Percentiles rank a stretch among this genome's conserved stretches.
Conservation (phyloP, 2,329 filamentous ascomycete genomes). For the Aspergillus oerlinghausenensis region DNA sequence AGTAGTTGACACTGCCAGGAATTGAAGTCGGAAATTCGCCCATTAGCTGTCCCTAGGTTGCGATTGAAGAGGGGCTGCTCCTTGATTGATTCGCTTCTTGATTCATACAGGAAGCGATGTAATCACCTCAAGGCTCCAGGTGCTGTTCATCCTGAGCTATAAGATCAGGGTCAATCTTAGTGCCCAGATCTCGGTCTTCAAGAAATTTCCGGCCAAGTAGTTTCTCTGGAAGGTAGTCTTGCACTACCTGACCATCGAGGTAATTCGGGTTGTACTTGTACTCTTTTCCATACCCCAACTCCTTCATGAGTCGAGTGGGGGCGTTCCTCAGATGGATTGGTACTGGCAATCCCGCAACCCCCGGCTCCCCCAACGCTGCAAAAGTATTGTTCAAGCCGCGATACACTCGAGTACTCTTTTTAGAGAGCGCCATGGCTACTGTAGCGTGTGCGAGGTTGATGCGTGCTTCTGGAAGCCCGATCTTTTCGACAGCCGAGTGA, state of each 20-base stretch:
- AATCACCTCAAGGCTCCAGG: not conserved
- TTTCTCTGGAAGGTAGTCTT: conserved; percentile 84
- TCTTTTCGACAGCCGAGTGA: conserved; percentile 83
- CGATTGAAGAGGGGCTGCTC: not conserved
- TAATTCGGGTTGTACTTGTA: conserved; percentile 98
- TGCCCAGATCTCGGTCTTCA: conserved; percentile 74
- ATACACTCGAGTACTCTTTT: conserved; percentile 85
- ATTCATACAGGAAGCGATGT: not conserved
- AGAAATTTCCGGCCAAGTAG: conserved; percentile 69
- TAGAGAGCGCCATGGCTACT: conserved; percentile 72
- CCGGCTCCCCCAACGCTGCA: conserved; percentile 74
- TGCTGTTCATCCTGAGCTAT: conserved; percentile 13
- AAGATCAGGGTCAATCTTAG: conserved; percentile 68
- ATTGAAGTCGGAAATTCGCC: not conserved
- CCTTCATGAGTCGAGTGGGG: conserved; percentile 87
- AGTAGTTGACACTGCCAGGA: not conserved
- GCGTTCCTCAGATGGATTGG: conserved; percentile 88
- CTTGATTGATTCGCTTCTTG: not conserved
- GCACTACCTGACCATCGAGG: conserved; percentile 70
- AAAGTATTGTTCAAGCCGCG: conserved; percentile 75
- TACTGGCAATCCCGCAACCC: conserved; percentile 73
- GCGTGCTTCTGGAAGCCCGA: conserved; percentile 90
- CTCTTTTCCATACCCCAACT: conserved; percentile 80
- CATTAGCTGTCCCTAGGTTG: not conserved
- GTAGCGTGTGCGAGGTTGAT: conserved; percentile 87